phyloP scores from a whole-genome alignment of 805 yeast genomes.

The Monosporozyma yasuniensis region DNA sequence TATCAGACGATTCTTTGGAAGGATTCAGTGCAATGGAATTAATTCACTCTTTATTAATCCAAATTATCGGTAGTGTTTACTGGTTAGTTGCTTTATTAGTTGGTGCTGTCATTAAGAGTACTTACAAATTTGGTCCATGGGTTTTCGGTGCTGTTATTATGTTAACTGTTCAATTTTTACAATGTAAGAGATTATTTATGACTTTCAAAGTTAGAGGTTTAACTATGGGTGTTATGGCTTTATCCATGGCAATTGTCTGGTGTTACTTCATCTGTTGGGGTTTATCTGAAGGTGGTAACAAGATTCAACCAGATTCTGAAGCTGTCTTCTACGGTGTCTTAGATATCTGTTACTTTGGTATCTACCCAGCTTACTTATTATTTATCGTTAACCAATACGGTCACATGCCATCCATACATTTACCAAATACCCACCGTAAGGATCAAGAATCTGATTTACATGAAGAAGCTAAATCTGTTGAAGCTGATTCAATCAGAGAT shows the following conservation, averaged over 20 bases:
- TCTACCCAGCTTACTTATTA: slow-evolving; percentile 22
- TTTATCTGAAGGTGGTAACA: slow-evolving; percentile 52
- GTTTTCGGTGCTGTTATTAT: slow-evolving; percentile 59
- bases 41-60: slow-evolving; percentile 21
- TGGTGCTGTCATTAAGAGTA: slow-evolving; percentile 36
- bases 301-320: slow-evolving; percentile 49
- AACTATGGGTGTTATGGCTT: slow-evolving; percentile 16
- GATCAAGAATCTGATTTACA: slow-evolving; percentile 9
- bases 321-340: slow-evolving; percentile 52
- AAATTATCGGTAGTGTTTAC: slow-evolving; percentile 38
- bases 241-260: slow-evolving; percentile 15
- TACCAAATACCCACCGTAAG: slow-evolving; percentile 4
- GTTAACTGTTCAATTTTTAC: slow-evolving; percentile 30
- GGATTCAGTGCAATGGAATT: slow-evolving; percentile 28
- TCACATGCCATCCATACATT: slow-evolving; percentile 2
- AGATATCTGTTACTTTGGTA: slow-evolving; percentile 39
- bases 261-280: slow-evolving; percentile 22
- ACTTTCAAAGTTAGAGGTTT: slow-evolving; percentile 15
- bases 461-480: slow-evolving; percentile 8
- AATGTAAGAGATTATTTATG: slow-evolving; percentile 22
- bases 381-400: slow-evolving; percentile 7
- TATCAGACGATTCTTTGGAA: slow-evolving; percentile 16
- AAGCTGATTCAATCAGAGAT: slow-evolving; percentile 21
- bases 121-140: slow-evolving; percentile 55
- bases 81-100: slow-evolving; percentile 38